These are phyloP conservation scores for Sesbania bispinosa DNA, from an alignment of 306 rosid species.

Conservation along the genomic window DNA sequence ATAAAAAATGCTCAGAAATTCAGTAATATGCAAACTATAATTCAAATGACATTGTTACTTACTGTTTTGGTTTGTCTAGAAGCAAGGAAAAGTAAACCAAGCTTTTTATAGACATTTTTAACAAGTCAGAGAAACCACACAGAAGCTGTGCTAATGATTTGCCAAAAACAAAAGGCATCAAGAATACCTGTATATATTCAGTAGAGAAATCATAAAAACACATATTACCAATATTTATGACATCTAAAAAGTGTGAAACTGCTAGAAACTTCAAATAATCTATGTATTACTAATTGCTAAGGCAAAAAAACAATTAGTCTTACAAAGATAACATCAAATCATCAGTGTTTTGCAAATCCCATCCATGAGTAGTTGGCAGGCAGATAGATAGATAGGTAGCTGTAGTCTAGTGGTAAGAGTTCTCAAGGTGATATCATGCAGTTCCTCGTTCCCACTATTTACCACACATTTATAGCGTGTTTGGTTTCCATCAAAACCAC, in stretches of 20 bases:
- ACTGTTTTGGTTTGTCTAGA: neutral
- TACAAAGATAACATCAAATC: neutral
- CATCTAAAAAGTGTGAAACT: neutral
- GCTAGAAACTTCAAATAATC: neutral
- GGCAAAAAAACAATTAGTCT: neutral
- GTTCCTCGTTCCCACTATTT: conserved; percentile 31
- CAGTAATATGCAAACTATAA: conserved; percentile 32
- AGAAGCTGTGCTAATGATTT: neutral
- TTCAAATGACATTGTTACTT: neutral
- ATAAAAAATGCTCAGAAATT: conserved; percentile 36
- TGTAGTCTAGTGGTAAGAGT: neutral
- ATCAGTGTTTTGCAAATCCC: conserved; percentile 16
- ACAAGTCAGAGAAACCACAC: conserved; percentile 22
- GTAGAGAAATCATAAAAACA: neutral
- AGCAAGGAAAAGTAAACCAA: neutral
- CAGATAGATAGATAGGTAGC: conserved; percentile 13
- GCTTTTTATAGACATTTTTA: neutral
- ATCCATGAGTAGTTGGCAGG: conserved; percentile 29
- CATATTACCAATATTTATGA: neutral
- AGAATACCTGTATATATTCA: neutral
- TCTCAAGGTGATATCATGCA: too few species aligned
- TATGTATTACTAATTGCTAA: neutral
- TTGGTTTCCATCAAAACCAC: too few species aligned
- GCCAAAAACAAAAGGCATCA: neutral
- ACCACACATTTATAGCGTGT: neutral